These are phyloP conservation scores for Kwoniella shivajii DNA, from an alignment of 1,284 basidiomycete genomes.

Conservation along the genomic window DNA sequence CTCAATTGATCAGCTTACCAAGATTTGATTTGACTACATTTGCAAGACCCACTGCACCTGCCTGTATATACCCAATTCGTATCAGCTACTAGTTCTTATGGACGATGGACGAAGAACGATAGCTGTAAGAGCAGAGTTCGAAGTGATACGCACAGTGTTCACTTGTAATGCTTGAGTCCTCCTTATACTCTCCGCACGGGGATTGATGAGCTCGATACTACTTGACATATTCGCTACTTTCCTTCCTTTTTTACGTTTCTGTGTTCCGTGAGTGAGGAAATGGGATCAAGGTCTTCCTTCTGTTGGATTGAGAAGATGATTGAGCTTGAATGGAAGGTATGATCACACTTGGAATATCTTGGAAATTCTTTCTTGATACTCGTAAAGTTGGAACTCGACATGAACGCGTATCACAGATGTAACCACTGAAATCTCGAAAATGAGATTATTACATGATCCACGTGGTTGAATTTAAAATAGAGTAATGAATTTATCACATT, in stretches of 20 bases:
- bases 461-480: background rate
- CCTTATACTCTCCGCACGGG: constrained; percentile 92
- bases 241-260: background rate
- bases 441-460: background rate
- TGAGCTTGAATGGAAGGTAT: background rate
- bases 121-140: background rate
- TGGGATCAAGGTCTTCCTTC: background rate
- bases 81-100: background rate
- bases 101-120: background rate
- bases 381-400: no score
- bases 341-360: background rate
- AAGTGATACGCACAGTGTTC: constrained; percentile 57
- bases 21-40: constrained; percentile 97
- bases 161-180: constrained; percentile 92
- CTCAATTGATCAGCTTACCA: constrained; percentile 59
- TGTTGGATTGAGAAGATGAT: background rate
- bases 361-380: no score
- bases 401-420: background rate
- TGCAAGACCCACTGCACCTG: constrained; percentile 93
- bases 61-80: constrained; percentile 22
- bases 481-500: background rate
- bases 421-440: background rate
- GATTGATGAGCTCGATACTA: constrained; percentile 86
- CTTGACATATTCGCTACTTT: constrained; percentile 26
- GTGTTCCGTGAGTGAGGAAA: no score